These are phyloP conservation scores for Bauhinia variegata DNA, from an alignment of 306 rosid species.

Conservation along the genomic window DNA sequence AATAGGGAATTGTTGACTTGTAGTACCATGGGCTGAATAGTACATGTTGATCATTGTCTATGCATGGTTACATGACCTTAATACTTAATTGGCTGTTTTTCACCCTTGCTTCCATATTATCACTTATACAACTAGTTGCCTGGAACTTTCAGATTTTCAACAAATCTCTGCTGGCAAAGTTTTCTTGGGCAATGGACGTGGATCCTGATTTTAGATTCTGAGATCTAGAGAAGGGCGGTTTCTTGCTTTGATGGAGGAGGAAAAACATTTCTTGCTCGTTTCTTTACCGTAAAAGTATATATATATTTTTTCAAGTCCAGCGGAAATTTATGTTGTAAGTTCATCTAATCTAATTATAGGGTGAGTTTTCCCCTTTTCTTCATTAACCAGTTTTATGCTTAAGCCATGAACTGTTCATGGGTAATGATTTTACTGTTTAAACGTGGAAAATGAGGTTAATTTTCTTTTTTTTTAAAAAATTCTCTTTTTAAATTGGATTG, in stretches of 20 bases:
- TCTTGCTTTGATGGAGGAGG: constrained; percentile 22
- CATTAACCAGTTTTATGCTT: constrained; percentile 35
- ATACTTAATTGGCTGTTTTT: constrained; percentile 2
- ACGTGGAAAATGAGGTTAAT: constrained; percentile 14
- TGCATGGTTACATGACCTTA: neutral
- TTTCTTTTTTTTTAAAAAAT: neutral
- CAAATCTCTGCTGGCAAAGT: constrained; percentile 87
- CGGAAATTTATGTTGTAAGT: constrained; percentile 65
- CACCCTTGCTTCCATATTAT: neutral
- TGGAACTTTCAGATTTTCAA: constrained; percentile 74
- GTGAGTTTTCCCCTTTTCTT: constrained; percentile 46
- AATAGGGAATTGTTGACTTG: neutral
- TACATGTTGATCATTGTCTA: constrained; percentile 24
- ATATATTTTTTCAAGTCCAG: constrained; percentile 37
- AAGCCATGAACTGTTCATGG: neutral
- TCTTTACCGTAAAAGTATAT: constrained; percentile 46
- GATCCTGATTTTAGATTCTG: constrained; percentile 96
- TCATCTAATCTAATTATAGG: constrained; percentile 81
- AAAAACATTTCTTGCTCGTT: constrained; percentile 36
- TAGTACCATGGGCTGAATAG: constrained; percentile 9
- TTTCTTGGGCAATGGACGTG: constrained; percentile 95
- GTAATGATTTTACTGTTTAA: neutral
- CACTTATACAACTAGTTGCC: constrained; percentile 21
- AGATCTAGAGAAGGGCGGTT: constrained; percentile 37
- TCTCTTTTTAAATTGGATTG: neutral